A percentile compares a stretch with the other conserved stretches of the same genome.
Conservation (phyloP, 148 eudicot species). For the Heliamphora exappendiculata region DNA sequence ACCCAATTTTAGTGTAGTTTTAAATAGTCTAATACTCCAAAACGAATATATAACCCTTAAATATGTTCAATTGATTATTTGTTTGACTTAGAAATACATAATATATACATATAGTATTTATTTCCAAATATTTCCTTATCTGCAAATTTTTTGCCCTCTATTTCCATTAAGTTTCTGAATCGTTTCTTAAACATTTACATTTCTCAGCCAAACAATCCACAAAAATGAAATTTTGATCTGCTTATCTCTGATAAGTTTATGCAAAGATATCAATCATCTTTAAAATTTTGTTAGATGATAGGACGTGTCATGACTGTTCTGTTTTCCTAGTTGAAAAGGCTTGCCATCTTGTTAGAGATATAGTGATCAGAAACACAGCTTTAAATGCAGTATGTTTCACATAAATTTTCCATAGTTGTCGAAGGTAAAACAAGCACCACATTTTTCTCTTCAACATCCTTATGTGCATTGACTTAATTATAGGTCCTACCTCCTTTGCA, state of each 20-base stretch:
- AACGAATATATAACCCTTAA: too few species aligned
- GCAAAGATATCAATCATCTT: not conserved
- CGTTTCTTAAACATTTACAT: too few species aligned
- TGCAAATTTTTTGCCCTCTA: too few species aligned
- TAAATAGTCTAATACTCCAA: too few species aligned
- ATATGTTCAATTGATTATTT: too few species aligned
- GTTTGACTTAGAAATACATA: too few species aligned
- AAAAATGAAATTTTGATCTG: not conserved
- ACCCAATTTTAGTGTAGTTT: too few species aligned
- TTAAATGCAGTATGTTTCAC: not conserved
- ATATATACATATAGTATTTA: too few species aligned
- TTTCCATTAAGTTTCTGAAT: too few species aligned
- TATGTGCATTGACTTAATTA: not conserved
- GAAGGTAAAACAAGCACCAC: not conserved
- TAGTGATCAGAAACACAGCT: not conserved
- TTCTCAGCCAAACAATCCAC: not conserved
- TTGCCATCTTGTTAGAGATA: not conserved
- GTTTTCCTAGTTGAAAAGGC: not conserved
- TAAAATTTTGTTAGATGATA: not conserved
- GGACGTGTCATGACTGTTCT: not conserved
- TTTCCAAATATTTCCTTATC: too few species aligned
- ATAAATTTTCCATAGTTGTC: not conserved
- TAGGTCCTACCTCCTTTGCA: constrained; percentile 84
- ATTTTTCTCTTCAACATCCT: not conserved
- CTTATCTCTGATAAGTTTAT: not conserved